phyloP scores from a whole-genome alignment of 306 rosid species.

The Cicer bijugum region DNA sequence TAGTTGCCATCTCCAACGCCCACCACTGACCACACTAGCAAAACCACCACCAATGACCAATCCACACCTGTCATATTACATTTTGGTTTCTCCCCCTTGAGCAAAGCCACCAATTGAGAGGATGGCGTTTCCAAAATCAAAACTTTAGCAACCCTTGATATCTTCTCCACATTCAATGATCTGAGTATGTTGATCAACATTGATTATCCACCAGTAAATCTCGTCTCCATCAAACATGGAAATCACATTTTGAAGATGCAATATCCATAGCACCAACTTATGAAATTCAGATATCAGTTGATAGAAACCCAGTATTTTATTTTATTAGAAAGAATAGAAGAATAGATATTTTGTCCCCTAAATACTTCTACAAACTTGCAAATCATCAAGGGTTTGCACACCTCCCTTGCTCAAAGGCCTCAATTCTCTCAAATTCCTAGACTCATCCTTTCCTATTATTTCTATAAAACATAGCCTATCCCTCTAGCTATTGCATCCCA shows the following conservation, averaged over 20 bases:
- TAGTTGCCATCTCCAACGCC: background rate
- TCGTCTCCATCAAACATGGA: background rate
- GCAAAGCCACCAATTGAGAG: background rate
- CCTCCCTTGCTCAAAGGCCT: background rate
- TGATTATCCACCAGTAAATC: background rate
- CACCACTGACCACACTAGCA: conserved; percentile 10
- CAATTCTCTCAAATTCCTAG: conserved; percentile 1
- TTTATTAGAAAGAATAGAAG: conserved; percentile 5
- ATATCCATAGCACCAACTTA: background rate
- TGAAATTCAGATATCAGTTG: conserved; percentile 14
- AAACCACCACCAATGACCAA: background rate
- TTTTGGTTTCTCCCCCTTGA: background rate
- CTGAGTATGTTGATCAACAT: conserved; percentile 12
- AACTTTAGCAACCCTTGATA: conserved; percentile 12
- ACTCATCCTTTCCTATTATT: conserved; percentile 12
- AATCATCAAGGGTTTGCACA: conserved; percentile 1
- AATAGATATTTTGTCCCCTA: conserved; percentile 12
- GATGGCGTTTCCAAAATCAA: background rate
- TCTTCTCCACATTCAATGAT: conserved; percentile 1
- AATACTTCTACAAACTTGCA: conserved; percentile 6
- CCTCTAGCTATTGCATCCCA: background rate
- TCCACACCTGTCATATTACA: background rate
- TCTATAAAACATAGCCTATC: background rate
- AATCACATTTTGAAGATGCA: conserved; percentile 25
- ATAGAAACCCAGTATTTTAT: background rate